Base-by-base conservation (phyloP, 1,139 yeast genomes). In the Candida frijolesensis region DNA sequence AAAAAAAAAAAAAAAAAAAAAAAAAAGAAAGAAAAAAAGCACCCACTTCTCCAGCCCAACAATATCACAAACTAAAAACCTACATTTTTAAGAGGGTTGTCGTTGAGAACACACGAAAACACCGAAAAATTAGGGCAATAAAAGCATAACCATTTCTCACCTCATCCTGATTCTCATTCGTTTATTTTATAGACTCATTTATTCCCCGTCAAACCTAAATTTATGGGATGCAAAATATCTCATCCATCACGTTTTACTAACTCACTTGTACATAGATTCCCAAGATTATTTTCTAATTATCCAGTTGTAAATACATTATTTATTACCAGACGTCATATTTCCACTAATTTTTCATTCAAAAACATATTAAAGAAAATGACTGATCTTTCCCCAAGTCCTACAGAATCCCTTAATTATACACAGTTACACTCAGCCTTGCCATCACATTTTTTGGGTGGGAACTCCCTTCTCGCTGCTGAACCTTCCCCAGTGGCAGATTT, bases 401-500 rank as follows among this genome's bases (percentile, higher is more conserved):
- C 45, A 40, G 34, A 47, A 14, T 46, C 56, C 27, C 49, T 49
- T 38, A 74, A 73, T 56, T 73, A 69, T 57, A 48, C 65, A 45
- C 44, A 51, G 18, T 61, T 71, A 49, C 81, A 77, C 57, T 54
- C 62, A 45, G 54, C 63, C 8, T 76, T 92, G 60, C 85, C 96
- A 27, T 55, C 79, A 37, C 88, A 90, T 68, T 94, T 91, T 71
- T 70, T 82, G 55, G 99, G 99, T 46, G 78, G 85, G 52, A 89
- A 91, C 67, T 79, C 94, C 38, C 76, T 90, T 45, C 84, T 80
- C 37, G 74, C 65, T 16, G 96, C 97, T 34, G 92, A 89, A 60
- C 80, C 87, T 19, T 74, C 85, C 35, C 79, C 85, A 50, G 83
- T 95, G 49, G 87, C 87, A 59, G 95, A 89, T 63, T 95, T 91